Percentiles rank a stretch among this genome's conserved stretches.
Conservation (phyloP, 352 stramenopile species). For the Globisporangium okanoganense region DNA sequence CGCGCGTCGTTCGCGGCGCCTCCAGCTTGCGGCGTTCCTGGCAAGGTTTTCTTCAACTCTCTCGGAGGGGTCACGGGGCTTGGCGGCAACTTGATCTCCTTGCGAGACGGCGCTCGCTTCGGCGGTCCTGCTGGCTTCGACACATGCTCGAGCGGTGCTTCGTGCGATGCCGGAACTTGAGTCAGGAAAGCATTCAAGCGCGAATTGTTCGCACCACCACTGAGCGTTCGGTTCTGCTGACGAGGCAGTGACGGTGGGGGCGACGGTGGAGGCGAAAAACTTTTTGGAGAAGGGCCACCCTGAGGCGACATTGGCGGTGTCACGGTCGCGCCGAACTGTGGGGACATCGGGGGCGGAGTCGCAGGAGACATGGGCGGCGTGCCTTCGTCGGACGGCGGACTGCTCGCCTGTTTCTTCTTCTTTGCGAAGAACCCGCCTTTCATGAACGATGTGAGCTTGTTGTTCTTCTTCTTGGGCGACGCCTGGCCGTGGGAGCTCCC, state of each 20-base stretch:
- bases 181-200: conserved; percentile 75
- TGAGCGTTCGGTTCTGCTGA: conserved; percentile 39
- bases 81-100: conserved; percentile 24
- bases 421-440: conserved; percentile 68
- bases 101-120: conserved; percentile 42
- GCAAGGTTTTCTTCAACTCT: conserved; percentile 17
- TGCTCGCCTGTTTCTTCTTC: conserved; percentile 54
- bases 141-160: conserved; percentile 55
- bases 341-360: conserved; percentile 52
- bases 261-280: conserved; percentile 15
- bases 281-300: conserved; percentile 3
- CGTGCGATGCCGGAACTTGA: conserved; percentile 58
- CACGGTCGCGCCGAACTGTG: conserved; percentile 25
- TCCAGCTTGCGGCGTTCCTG: conserved; percentile 16
- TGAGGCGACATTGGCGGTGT: conserved; percentile 21
- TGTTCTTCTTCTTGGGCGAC: conserved; percentile 54
- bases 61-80: conserved; percentile 25
- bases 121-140: conserved; percentile 51
- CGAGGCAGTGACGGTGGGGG: too few species aligned
- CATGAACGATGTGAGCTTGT: conserved; percentile 79
- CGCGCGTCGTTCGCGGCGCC: conserved; percentile 29
- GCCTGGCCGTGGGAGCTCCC: conserved; percentile 43
- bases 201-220: conserved; percentile 43
- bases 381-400: conserved; percentile 30
- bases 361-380: conserved; percentile 49